phyloP scores from a whole-genome alignment of 2,329 filamentous ascomycete genomes.

The Verticillium alfalfae region DNA sequence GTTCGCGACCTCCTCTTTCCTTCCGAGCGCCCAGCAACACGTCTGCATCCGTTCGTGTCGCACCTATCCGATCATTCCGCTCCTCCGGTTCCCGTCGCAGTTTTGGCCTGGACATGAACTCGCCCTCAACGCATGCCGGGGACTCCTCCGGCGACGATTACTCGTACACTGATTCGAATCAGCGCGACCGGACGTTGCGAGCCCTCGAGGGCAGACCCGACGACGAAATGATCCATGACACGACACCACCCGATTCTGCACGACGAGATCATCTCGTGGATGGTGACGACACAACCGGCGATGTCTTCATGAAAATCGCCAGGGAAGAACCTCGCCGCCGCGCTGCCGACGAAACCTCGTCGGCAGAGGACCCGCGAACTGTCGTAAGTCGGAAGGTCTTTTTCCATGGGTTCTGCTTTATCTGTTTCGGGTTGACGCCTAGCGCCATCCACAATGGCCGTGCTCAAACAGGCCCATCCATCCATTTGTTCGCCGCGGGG shows the following conservation, averaged over 20 bases:
- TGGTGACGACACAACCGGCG: slow-evolving; percentile 46
- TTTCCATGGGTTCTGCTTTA: slow-evolving; percentile 1
- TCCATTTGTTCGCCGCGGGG: not conserved
- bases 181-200: slow-evolving; percentile 44
- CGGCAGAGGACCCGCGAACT: slow-evolving; percentile 28
- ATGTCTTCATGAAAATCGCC: slow-evolving; percentile 55
- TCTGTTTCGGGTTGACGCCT: slow-evolving; percentile 2
- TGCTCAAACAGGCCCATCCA: not conserved
- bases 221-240: slow-evolving; percentile 24
- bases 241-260: slow-evolving; percentile 29
- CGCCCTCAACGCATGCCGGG: slow-evolving; percentile 33
- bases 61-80: slow-evolving; percentile 51
- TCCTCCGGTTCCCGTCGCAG: slow-evolving; percentile 54
- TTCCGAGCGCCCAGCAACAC: slow-evolving; percentile 34
- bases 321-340: slow-evolving; percentile 42
- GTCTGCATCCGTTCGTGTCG: slow-evolving; percentile 33
- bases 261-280: slow-evolving; percentile 26
- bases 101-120: slow-evolving; percentile 46
- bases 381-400: slow-evolving; percentile 35
- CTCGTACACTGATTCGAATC: slow-evolving; percentile 28
- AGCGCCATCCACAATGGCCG: slow-evolving; percentile 1
- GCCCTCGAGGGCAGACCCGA: slow-evolving; percentile 42
- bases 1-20: slow-evolving; percentile 41
- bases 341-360: slow-evolving; percentile 21
- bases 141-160: slow-evolving; percentile 34